phyloP scores from a whole-genome alignment of 441 rosid genomes.

The Pelargonium australe region DNA sequence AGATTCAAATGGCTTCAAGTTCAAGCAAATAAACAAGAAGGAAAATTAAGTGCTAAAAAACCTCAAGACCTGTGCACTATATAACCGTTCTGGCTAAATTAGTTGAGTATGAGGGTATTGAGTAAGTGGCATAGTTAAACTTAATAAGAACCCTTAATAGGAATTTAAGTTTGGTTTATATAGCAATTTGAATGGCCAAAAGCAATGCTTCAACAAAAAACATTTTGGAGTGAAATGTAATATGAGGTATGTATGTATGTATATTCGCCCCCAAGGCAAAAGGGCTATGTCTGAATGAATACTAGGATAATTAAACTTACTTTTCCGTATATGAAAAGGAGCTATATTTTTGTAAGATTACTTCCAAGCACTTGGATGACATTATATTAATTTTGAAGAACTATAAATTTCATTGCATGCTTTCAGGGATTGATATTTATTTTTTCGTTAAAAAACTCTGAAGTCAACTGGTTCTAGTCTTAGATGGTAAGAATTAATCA shows the following conservation, averaged over 20 bases:
- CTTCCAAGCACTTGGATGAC: not conserved
- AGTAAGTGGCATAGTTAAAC: too few relatives aligned
- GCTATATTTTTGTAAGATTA: not conserved
- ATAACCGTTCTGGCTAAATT: too few relatives aligned
- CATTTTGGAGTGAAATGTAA: not conserved
- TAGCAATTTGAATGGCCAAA: not conserved
- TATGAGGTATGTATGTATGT: not conserved
- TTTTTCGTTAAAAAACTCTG: too few relatives aligned
- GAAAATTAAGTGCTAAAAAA: too few relatives aligned
- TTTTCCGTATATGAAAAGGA: not conserved
- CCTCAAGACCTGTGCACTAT: too few relatives aligned
- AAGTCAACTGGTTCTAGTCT: not conserved
- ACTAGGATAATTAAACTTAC: not conserved
- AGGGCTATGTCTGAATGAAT: not conserved
- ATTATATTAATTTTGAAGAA: not conserved
- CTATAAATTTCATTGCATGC: too few relatives aligned
- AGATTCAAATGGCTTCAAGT: too few relatives aligned
- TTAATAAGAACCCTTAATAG: too few relatives aligned
- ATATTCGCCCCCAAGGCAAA: too few relatives aligned
- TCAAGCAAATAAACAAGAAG: too few relatives aligned
- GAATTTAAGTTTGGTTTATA: not conserved
- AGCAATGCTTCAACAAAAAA: not conserved
- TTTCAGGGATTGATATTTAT: not conserved
- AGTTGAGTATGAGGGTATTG: too few relatives aligned
- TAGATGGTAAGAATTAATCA: constrained; percentile 10